Evolutionary conservation across 305 asterid genomes (phyloP).

Genomic region (Vinca major): DNA sequence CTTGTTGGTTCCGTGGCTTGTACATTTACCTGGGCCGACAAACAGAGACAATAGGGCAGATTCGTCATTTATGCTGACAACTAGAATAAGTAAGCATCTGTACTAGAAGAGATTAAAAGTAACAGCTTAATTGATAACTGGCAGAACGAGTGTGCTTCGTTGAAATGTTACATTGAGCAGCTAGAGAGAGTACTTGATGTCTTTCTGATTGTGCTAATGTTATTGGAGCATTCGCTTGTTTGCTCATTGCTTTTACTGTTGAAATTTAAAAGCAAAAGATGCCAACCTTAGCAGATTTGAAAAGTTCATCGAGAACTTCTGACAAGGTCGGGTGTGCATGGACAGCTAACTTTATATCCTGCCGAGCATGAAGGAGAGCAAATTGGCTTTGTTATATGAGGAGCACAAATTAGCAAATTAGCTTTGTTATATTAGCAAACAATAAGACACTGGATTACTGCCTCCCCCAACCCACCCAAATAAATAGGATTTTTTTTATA

Average conservation of each 20-base stretch:
- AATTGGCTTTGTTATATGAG: neutral
- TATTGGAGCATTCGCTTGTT: neutral
- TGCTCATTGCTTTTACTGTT: neutral
- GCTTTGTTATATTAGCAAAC: neutral
- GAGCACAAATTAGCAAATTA: neutral
- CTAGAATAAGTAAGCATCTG: neutral
- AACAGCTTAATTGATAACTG: neutral
- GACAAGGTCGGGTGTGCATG: constrained; percentile 85
- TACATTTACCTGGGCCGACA: neutral
- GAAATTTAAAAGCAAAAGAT: neutral
- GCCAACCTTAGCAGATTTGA: constrained; percentile 61
- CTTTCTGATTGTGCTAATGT: neutral
- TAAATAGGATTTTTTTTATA: too few species aligned
- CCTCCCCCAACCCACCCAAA: neutral
- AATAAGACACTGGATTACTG: neutral
- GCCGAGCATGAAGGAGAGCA: constrained; percentile 21
- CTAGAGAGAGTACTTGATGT: neutral
- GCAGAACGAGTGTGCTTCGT: neutral
- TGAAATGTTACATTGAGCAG: neutral
- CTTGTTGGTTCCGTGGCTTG: neutral
- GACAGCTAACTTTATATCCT: constrained; percentile 67
- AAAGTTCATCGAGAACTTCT: constrained; percentile 68
- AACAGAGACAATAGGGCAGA: neutral
- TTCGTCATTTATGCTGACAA: neutral
- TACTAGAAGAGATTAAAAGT: neutral